Evolutionary conservation across 331 rosid genomes (phyloP).

Genomic region (Erythrophleum ivorense): DNA sequence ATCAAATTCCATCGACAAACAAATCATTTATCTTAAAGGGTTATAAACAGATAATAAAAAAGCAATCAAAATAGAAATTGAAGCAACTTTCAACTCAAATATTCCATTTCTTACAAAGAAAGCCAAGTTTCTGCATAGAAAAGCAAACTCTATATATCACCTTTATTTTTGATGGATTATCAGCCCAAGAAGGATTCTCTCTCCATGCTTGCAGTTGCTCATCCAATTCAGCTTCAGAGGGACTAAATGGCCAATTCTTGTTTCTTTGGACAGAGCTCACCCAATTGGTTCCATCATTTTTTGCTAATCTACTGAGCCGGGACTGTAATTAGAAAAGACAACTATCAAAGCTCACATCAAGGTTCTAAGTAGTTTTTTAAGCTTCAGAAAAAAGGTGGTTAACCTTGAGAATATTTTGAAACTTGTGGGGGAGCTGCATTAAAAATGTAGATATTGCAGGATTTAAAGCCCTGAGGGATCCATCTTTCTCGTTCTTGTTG

Average conservation of each 20-base stretch:
- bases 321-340: slow-evolving; percentile 49
- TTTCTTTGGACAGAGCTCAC: slow-evolving; percentile 46
- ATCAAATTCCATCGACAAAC: slow-evolving; percentile 26
- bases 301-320: slow-evolving; percentile 67
- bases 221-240: slow-evolving; percentile 70
- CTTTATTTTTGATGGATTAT: slow-evolving; percentile 71
- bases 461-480: slow-evolving; percentile 48
- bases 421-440: slow-evolving; percentile 71
- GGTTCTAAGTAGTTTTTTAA: slow-evolving; percentile 20
- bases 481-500: slow-evolving; percentile 49
- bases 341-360: slow-evolving; percentile 13
- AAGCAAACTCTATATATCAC: slow-evolving; percentile 49
- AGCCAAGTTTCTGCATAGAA: not conserved
- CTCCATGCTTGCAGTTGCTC: slow-evolving; percentile 90
- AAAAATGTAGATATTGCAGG: slow-evolving; percentile 63
- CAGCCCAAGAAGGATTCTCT: slow-evolving; percentile 89
- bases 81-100: slow-evolving; percentile 4
- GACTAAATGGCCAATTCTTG: slow-evolving; percentile 39
- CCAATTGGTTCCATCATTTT: slow-evolving; percentile 45
- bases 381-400: slow-evolving; percentile 22
- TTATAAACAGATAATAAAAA: not conserved
- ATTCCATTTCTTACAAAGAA: not conserved
- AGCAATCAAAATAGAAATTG: slow-evolving; percentile 18
- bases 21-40: slow-evolving; percentile 11
- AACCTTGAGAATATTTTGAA: slow-evolving; percentile 77